Conservation (phyloP, 768 basidiomycete genomes). For the Mycena filopes region DNA sequence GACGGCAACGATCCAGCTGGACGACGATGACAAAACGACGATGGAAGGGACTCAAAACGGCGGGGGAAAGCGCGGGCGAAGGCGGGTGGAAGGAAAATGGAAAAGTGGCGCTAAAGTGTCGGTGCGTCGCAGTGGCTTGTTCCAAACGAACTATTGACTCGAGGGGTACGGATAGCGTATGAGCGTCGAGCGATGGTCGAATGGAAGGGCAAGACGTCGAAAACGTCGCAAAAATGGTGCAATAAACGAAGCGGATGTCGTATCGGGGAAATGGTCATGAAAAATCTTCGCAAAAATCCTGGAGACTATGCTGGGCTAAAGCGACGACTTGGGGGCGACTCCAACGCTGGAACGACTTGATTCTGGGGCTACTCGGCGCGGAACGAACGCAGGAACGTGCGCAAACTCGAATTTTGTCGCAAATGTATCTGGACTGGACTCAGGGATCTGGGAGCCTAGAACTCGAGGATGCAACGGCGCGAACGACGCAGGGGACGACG, state of each 20-base stretch:
- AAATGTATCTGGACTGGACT: too few relatives aligned
- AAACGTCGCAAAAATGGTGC: not conserved
- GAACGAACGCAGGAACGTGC: too few relatives aligned
- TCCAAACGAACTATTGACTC: conserved; percentile 2
- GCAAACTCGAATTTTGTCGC: too few relatives aligned
- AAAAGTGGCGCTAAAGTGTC: too few relatives aligned
- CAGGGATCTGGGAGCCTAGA: too few relatives aligned
- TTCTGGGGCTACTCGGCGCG: not conserved
- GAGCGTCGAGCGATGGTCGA: not conserved
- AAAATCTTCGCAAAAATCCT: not conserved
- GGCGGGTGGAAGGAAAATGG: too few relatives aligned
- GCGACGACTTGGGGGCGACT: not conserved
- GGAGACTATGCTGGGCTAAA: not conserved
- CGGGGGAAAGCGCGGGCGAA: too few relatives aligned
- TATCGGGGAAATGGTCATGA: not conserved
- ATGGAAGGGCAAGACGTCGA: not conserved
- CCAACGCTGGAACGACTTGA: not conserved
- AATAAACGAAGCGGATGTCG: not conserved
- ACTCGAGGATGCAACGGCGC: too few relatives aligned
- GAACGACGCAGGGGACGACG: not conserved
- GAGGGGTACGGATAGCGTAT: not conserved
- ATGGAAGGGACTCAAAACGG: too few relatives aligned
- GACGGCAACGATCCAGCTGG: too few relatives aligned
- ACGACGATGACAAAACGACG: too few relatives aligned
- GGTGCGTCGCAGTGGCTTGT: not conserved